A percentile compares a stretch with the other conserved stretches of the same genome.
These are phyloP conservation scores for Musa beccarii DNA, from an alignment of 176 grass and related monocot genomes.

Conservation along the genomic window DNA sequence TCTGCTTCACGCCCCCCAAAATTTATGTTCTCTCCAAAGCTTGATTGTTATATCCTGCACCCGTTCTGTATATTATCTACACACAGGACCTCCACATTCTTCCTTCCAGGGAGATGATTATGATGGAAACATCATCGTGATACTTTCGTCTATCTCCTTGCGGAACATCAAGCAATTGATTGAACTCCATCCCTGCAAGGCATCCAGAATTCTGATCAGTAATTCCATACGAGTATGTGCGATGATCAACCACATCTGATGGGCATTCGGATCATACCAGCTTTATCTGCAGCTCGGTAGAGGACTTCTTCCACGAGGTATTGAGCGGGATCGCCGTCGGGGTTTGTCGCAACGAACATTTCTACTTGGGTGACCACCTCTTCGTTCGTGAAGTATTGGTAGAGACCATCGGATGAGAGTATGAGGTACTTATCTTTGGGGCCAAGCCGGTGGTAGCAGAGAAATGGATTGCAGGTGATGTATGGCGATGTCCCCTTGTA, in stretches of 20 bases:
- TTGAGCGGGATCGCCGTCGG: slow-evolving; percentile 62
- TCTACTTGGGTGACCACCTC: slow-evolving; percentile 39
- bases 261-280: slow-evolving; percentile 27
- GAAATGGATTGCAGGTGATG: slow-evolving; percentile 29
- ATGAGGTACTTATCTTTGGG: slow-evolving; percentile 61
- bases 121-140: slow-evolving; percentile 82
- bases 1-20: too few relatives aligned
- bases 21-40: too few relatives aligned
- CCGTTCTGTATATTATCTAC: slow-evolving; percentile 14
- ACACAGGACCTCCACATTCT: slow-evolving; percentile 56
- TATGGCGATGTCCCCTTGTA: slow-evolving; percentile 29
- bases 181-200: slow-evolving; percentile 43
- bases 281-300: slow-evolving; percentile 43
- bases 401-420: slow-evolving; percentile 79
- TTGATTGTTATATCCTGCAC: too few relatives aligned
- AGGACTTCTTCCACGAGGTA: slow-evolving; percentile 49
- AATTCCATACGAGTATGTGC: too few relatives aligned
- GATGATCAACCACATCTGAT: too few relatives aligned
- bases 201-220: too few relatives aligned
- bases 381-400: slow-evolving; percentile 30
- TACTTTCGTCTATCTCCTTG: slow-evolving; percentile 42
- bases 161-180: slow-evolving; percentile 49
- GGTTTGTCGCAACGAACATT: slow-evolving; percentile 32
- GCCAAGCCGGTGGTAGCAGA: slow-evolving; percentile 46
- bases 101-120: slow-evolving; percentile 68